Conservation (phyloP, 129 eudicot genomes). For the Daucus carota region DNA sequence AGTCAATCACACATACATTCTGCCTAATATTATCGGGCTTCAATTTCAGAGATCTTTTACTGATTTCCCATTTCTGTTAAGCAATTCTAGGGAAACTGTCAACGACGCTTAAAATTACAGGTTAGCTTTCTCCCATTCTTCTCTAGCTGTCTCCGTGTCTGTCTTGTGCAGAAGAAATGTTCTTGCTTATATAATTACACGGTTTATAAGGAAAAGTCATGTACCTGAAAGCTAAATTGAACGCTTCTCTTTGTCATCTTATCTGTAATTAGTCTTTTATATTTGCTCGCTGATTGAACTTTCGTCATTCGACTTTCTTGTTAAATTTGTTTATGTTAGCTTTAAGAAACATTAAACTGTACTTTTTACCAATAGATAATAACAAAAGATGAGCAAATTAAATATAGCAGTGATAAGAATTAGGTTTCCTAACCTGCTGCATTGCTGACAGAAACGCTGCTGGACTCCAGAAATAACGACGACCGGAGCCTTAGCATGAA, state of each 20-base stretch:
- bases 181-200: not conserved
- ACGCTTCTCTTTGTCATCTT: not conserved
- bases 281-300: too few relatives aligned
- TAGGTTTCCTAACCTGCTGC: conserved; percentile 64
- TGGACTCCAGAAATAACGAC: conserved; percentile 50
- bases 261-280: not conserved
- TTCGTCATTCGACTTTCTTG: too few relatives aligned
- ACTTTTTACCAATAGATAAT: too few relatives aligned
- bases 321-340: too few relatives aligned
- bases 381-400: not conserved
- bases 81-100: not conserved
- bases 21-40: not conserved
- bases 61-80: not conserved
- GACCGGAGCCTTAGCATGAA: conserved; percentile 68
- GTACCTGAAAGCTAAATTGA: not conserved
- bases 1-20: not conserved
- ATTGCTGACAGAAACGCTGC: conserved; percentile 93
- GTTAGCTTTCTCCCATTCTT: not conserved
- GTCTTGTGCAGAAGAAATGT: not conserved
- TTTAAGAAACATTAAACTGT: too few relatives aligned
- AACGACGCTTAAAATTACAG: not conserved
- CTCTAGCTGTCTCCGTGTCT: not conserved
- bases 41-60: not conserved
- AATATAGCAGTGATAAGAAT: not conserved
- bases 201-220: not conserved